These are phyloP conservation scores for Somion occarium DNA, from an alignment of 1,284 basidiomycete species.

Conservation along the genomic window DNA sequence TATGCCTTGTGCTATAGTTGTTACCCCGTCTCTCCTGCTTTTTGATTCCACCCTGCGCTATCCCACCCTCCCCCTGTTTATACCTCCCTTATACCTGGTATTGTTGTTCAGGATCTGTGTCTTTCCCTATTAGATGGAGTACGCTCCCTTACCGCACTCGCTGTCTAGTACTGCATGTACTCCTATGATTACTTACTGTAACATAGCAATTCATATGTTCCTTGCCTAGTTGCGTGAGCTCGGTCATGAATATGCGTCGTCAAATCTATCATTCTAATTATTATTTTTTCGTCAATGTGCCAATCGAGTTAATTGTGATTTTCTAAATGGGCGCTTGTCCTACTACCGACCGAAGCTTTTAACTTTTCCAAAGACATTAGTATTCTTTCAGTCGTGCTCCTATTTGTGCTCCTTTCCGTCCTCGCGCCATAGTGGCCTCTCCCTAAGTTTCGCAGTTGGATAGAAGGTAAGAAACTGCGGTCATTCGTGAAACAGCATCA, in stretches of 20 bases:
- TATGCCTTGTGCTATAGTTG: conserved; percentile 3
- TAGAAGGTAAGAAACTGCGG: no score
- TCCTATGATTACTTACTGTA: neutral
- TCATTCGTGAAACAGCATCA: no score
- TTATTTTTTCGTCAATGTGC: neutral
- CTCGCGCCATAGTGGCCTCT: no score
- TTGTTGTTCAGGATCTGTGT: neutral
- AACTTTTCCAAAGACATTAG: no score
- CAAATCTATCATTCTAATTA: neutral
- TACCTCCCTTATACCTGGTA: neutral
- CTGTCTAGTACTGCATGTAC: neutral
- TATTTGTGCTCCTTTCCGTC: no score
- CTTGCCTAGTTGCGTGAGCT: no score
- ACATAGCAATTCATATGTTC: neutral
- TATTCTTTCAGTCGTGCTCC: no score
- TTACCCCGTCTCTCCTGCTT: neutral
- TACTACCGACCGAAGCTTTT: neutral
- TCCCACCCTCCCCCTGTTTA: neutral
- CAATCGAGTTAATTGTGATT: neutral
- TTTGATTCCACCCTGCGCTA: neutral
- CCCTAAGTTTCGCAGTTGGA: no score
- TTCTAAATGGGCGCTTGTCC: neutral
- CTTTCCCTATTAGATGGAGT: neutral
- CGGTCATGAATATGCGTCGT: neutral
- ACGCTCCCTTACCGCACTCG: neutral